These are phyloP conservation scores for Phytophthora brassicae DNA, from an alignment of 352 stramenopile species.

Conservation along the genomic window DNA sequence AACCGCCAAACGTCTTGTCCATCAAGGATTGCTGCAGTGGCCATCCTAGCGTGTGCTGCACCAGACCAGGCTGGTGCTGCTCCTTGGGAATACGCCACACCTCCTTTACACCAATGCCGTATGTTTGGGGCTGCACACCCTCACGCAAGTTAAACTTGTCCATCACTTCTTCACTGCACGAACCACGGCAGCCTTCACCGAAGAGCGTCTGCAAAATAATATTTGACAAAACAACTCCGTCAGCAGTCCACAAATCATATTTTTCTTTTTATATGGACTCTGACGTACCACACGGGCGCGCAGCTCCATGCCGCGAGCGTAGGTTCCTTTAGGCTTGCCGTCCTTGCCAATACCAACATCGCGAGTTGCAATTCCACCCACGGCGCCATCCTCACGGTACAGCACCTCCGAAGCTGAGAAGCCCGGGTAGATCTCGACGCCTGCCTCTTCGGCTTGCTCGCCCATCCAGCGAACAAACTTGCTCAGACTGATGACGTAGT, in stretches of 20 bases:
- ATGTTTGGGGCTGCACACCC: slow-evolving; percentile 93
- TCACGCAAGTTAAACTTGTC: slow-evolving; percentile 95
- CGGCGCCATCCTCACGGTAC: slow-evolving; percentile 76
- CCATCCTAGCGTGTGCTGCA: slow-evolving; percentile 99
- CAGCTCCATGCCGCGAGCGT: slow-evolving; percentile 98
- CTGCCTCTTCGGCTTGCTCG: slow-evolving; percentile 95
- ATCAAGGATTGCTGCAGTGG: slow-evolving; percentile 91
- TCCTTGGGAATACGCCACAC: slow-evolving; percentile 92
- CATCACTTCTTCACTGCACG: slow-evolving; percentile 97
- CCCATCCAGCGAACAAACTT: slow-evolving; percentile 97
- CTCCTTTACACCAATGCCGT: slow-evolving; percentile 99
- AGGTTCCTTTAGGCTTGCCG: slow-evolving; percentile 94
- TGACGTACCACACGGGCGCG: slow-evolving; percentile 76
- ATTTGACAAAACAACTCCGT: slow-evolving; percentile 8
- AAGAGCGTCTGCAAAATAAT: slow-evolving; percentile 93
- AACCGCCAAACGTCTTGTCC: slow-evolving; percentile 97
- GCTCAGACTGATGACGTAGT: slow-evolving; percentile 97
- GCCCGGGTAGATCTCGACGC: slow-evolving; percentile 99
- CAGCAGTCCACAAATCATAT: neutral
- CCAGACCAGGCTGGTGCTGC: slow-evolving; percentile 92
- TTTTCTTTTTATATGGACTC: neutral
- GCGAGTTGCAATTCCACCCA: slow-evolving; percentile 96
- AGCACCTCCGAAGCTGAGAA: slow-evolving; percentile 96
- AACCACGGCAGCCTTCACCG: slow-evolving; percentile 97
- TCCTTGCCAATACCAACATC: slow-evolving; percentile 98